Evolutionary conservation across 1,284 basidiomycete genomes (phyloP).

Genomic region (Thecaphora frezii): DNA sequence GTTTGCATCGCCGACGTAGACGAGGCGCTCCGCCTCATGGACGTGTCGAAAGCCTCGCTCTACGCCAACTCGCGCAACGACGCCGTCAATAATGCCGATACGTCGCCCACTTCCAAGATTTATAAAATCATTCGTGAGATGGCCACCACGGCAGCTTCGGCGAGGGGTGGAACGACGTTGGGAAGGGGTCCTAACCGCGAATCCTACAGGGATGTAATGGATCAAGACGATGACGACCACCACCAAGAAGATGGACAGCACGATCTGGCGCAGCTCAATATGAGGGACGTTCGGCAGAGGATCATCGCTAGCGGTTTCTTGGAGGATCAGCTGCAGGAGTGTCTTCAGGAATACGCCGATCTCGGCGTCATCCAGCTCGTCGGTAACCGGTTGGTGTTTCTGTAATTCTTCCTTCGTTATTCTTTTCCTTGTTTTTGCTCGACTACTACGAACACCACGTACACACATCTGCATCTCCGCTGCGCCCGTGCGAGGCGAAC

Average conservation of each 20-base stretch:
- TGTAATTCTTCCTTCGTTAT: too few relatives aligned
- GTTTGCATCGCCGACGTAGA: constrained; percentile 89
- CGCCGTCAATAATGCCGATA: constrained; percentile 26
- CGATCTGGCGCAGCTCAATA: background rate
- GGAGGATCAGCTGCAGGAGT: constrained; percentile 40
- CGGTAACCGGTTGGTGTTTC: constrained; percentile 14
- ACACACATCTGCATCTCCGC: too few relatives aligned
- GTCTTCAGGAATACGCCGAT: constrained; percentile 30
- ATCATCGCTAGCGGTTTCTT: constrained; percentile 31
- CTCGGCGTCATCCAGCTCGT: constrained; percentile 23
- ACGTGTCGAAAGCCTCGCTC: constrained; percentile 88
- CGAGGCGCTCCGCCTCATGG: constrained; percentile 94
- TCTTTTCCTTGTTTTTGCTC: too few relatives aligned
- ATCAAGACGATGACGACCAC: constrained; percentile 6
- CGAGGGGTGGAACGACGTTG: background rate
- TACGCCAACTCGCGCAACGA: constrained; percentile 20
- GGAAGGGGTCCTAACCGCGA: constrained; percentile 1
- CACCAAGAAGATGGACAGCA: background rate
- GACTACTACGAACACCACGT: too few relatives aligned
- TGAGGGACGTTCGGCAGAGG: constrained; percentile 8
- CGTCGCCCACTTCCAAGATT: constrained; percentile 48
- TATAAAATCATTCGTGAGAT: constrained; percentile 53
- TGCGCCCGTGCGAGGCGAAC: too few relatives aligned
- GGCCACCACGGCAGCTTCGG: constrained; percentile 1
- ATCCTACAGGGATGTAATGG: too few relatives aligned